Percentiles rank a stretch among this genome's conserved stretches.
phyloP scores from a whole-genome alignment of 192 early-diverging fungal genomes.

The Entophlyctis luteolus region DNA sequence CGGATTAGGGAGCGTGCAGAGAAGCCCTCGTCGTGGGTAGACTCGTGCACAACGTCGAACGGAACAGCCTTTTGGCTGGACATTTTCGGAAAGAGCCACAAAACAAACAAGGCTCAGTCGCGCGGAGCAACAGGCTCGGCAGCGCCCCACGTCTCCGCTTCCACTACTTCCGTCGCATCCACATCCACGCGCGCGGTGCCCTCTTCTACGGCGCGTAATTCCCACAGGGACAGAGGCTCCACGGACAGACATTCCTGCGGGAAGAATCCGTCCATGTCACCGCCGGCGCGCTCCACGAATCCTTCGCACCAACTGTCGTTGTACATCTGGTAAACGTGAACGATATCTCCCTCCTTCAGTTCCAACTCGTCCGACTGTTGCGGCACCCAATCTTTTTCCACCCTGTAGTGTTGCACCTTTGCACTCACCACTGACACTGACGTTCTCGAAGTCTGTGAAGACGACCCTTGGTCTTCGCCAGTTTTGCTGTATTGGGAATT shows the following conservation, averaged over 20 bases:
- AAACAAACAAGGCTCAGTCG: too few relatives aligned
- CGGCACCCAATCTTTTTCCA: constrained; percentile 24
- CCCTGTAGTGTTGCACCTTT: not conserved
- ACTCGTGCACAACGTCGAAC: constrained; percentile 1
- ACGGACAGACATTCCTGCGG: constrained; percentile 27
- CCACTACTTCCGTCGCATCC: too few relatives aligned
- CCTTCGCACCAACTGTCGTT: constrained; percentile 39
- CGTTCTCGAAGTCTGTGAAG: not conserved
- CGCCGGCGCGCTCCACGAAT: constrained; percentile 5
- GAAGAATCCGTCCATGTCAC: constrained; percentile 28
- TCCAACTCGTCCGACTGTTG: constrained; percentile 32
- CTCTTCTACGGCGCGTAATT: too few relatives aligned
- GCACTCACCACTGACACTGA: constrained; percentile 6
- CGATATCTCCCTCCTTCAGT: constrained; percentile 23
- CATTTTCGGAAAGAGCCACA: too few relatives aligned
- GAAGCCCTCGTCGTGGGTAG: constrained; percentile 40
- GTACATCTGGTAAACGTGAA: constrained; percentile 37
- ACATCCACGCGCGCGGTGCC: too few relatives aligned
- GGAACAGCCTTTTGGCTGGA: not conserved
- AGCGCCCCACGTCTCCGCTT: too few relatives aligned
- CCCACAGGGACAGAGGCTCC: constrained; percentile 1
- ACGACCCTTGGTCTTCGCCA: not conserved
- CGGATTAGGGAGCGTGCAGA: constrained; percentile 27
- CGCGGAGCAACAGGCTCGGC: too few relatives aligned
- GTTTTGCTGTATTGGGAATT: too few relatives aligned